Conservation (phyloP, 208 protist species). For the Leishmania turanica region DNA sequence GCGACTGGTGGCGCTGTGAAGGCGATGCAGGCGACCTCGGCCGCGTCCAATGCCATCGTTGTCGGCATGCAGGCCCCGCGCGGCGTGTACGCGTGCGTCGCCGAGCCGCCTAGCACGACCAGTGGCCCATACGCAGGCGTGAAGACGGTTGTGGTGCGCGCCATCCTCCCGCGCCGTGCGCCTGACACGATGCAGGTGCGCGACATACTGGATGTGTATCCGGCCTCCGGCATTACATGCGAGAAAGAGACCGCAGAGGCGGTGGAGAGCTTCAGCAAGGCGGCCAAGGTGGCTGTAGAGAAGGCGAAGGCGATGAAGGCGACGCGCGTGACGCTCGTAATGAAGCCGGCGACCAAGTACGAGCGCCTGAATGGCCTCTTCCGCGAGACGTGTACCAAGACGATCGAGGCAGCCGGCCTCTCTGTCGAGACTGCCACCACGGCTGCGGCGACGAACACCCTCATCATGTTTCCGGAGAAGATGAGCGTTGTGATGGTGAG, state of each 20-base stretch:
- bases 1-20: slow-evolving; percentile 63
- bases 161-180: slow-evolving; percentile 61
- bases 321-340: slow-evolving; percentile 69
- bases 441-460: slow-evolving; percentile 58
- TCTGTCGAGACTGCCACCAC: slow-evolving; percentile 58
- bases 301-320: slow-evolving; percentile 64
- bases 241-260: slow-evolving; percentile 53
- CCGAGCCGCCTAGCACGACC: slow-evolving; percentile 29
- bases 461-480: slow-evolving; percentile 77
- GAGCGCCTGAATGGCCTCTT: slow-evolving; percentile 73
- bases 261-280: slow-evolving; percentile 53
- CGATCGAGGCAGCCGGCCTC: slow-evolving; percentile 65
- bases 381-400: slow-evolving; percentile 42
- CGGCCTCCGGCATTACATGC: slow-evolving; percentile 63
- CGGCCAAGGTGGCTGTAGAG: slow-evolving; percentile 63
- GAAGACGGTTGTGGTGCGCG: slow-evolving; percentile 67
- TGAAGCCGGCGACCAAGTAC: slow-evolving; percentile 81
- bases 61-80: slow-evolving; percentile 60
- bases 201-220: slow-evolving; percentile 77
- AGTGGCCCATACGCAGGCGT: slow-evolving; percentile 58
- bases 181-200: slow-evolving; percentile 66
- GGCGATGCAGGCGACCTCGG: slow-evolving; percentile 40
- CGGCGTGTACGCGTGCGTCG: slow-evolving; percentile 68
- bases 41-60: slow-evolving; percentile 56
- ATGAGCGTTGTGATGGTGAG: slow-evolving; percentile 69